Evolutionary conservation across 768 basidiomycete species (phyloP).

Genomic region (Tulasnella calospora): DNA sequence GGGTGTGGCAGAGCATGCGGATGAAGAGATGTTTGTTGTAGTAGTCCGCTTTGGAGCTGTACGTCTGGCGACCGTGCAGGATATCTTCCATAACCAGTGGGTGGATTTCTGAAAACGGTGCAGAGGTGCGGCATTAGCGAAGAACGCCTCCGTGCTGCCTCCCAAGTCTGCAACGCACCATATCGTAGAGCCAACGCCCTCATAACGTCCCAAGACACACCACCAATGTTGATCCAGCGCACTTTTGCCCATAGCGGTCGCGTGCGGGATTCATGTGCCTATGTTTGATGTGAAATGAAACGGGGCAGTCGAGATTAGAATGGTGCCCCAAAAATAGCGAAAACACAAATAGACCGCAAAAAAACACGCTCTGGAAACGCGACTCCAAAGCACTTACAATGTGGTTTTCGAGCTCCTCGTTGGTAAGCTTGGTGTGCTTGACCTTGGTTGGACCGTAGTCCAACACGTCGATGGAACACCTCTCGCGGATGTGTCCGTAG

Average conservation of each 20-base stretch:
- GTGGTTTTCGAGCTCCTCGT: constrained; percentile 15
- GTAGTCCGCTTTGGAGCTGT: constrained; percentile 31
- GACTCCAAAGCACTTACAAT: constrained; percentile 13
- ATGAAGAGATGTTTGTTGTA: constrained; percentile 53
- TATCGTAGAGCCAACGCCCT: constrained; percentile 10
- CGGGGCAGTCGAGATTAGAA: not conserved
- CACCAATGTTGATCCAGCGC: constrained; percentile 26
- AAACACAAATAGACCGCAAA: not conserved
- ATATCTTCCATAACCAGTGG: constrained; percentile 34
- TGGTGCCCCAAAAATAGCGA: not conserved
- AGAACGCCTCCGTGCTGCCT: not conserved
- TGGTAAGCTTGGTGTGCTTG: not conserved
- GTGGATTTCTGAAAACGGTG: constrained; percentile 29
- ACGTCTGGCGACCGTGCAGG: constrained; percentile 30
- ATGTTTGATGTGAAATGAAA: not conserved
- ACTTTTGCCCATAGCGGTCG: constrained; percentile 26
- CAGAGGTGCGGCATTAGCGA: not conserved
- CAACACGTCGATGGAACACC: constrained; percentile 23
- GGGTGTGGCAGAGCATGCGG: constrained; percentile 59
- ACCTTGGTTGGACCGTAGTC: constrained; percentile 21
- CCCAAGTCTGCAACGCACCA: not conserved
- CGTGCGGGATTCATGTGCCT: constrained; percentile 11
- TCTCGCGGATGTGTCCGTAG: constrained; percentile 21
- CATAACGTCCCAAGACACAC: constrained; percentile 25
- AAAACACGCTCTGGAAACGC: not conserved